Conservation (phyloP, 2,329 filamentous ascomycete genomes). For the Monosporascus ibericus region DNA sequence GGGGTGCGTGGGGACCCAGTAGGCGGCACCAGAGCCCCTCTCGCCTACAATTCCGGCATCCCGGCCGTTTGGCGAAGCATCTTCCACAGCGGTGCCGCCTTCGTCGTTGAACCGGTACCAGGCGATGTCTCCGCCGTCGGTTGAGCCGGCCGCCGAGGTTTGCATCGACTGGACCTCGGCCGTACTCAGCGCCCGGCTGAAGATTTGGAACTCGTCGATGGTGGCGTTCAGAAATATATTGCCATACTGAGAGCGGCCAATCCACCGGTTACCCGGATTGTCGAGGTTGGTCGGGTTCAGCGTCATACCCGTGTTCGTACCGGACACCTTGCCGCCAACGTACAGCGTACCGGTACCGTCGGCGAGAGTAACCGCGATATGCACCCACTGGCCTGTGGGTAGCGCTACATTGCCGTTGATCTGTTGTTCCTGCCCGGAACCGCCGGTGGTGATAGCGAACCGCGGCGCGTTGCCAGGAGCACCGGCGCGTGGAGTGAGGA, state of each 20-base stretch:
- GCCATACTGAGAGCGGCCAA: conserved; percentile 13
- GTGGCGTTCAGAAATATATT: conserved; percentile 10
- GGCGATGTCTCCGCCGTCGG: conserved; percentile 13
- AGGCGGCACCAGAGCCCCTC: conserved; percentile 6
- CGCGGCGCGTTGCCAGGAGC: conserved; percentile 5
- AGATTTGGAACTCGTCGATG: conserved; percentile 16
- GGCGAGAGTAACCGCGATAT: conserved; percentile 11
- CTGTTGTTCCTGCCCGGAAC: conserved; percentile 9
- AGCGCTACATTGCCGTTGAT: conserved; percentile 10
- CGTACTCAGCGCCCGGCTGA: conserved; percentile 11
- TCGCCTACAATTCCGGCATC: conserved; percentile 9
- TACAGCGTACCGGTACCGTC: conserved; percentile 10
- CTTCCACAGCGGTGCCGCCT: conserved; percentile 9
- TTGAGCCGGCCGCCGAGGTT: conserved; percentile 10
- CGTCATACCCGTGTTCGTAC: conserved; percentile 10
- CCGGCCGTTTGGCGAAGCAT: conserved; percentile 12
- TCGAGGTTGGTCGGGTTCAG: conserved; percentile 9
- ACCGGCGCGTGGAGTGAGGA: conserved; percentile 10
- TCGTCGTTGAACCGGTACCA: conserved; percentile 16
- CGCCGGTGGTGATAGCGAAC: conserved; percentile 14
- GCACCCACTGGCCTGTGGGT: conserved; percentile 10
- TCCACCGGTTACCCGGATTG: conserved; percentile 16
- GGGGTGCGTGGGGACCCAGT: conserved; percentile 24
- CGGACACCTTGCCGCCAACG: conserved; percentile 10
- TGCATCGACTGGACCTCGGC: conserved; percentile 11